Base-by-base conservation (phyloP, 1,284 basidiomycete genomes). In the Peniophora sp. region DNA sequence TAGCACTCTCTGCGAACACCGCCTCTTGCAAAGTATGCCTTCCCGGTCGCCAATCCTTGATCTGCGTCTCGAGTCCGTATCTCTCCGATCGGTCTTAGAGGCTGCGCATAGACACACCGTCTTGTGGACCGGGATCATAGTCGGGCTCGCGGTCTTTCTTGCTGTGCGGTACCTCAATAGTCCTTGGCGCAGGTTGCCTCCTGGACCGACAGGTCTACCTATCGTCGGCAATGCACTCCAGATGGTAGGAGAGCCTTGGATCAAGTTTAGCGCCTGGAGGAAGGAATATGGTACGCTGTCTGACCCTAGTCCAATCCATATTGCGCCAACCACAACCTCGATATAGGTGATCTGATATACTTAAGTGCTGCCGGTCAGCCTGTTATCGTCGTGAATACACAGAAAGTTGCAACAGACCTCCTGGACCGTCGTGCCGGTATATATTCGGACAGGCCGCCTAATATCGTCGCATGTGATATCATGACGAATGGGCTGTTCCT, bases 371-470 rank as follows among this genome's bases (percentile, higher is more conserved):
- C 51, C 35, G 54, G 54, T 41, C 46, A 20, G 39, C 27, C 54
- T n/a, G 51, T 54, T 27, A 15, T 55, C 48, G 35, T 54, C 23
- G 24, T 54, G 39, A 55, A 55, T 39, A 55, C 53, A 14, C 54
- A 54, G 48, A 55, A 54, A 36, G 53, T 47, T 36, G 54, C 53
- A 12, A 49, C 48, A 27, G 54, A 55, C 36, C 48, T 55, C 35
- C 53, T 55, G 48, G 54, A 53, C 44, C 48, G 54, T 43, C 54
- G 54, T 17, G 52, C 54, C 18, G 50, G 41, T 18, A 55, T 52
- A 10, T 61, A 58, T 41, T 58, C 57, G 14, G 55, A 57, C 42
- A 35, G 59, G 17, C 58, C 58, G 10, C 44, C 49, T 8, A 51
- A 49, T 22, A 59, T 59, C 24, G 49, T 59, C 14, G 49, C 51